Percentiles rank a stretch among this genome's conserved stretches.
These are phyloP conservation scores for Cyberlindnera galapagoensis DNA, from an alignment of 805 yeast species.

Conservation along the genomic window DNA sequence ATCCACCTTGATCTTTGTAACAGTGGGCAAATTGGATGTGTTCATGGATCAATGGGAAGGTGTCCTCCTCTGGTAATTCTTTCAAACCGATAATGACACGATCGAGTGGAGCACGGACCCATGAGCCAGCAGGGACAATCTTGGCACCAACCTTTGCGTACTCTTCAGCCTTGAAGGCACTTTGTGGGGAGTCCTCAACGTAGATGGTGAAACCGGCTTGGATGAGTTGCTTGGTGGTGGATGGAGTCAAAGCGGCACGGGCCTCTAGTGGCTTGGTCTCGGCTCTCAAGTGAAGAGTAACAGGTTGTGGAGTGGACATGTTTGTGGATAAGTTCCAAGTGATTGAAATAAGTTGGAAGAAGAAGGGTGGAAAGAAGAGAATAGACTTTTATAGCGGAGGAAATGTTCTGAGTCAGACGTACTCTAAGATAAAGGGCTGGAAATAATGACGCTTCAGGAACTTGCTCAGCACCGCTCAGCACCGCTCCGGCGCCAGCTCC, in stretches of 20 bases:
- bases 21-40: conserved; percentile 99
- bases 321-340: not conserved
- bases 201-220: conserved; percentile 84
- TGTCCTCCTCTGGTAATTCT: conserved; percentile 85
- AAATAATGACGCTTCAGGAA: too few relatives aligned
- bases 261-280: conserved; percentile 97
- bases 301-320: conserved; percentile 36
- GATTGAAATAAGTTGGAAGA: not conserved
- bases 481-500: too few relatives aligned
- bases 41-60: conserved; percentile 90
- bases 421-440: too few relatives aligned
- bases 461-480: too few relatives aligned
- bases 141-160: conserved; percentile 76
- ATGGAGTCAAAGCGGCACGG: conserved; percentile 93
- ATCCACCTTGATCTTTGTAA: conserved; percentile 95
- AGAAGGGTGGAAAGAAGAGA: not conserved
- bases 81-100: conserved; percentile 89
- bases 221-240: conserved; percentile 74
- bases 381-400: not conserved
- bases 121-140: conserved; percentile 88
- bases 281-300: conserved; percentile 84
- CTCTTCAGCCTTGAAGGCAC: conserved; percentile 72
- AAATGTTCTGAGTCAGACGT: too few relatives aligned
- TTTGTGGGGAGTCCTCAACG: conserved; percentile 83
- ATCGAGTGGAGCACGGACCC: conserved; percentile 88